Percentiles rank a stretch among this genome's conserved stretches.
phyloP scores from a whole-genome alignment of 2,329 filamentous ascomycete species.

The Macrophomina pseudophaseolina region DNA sequence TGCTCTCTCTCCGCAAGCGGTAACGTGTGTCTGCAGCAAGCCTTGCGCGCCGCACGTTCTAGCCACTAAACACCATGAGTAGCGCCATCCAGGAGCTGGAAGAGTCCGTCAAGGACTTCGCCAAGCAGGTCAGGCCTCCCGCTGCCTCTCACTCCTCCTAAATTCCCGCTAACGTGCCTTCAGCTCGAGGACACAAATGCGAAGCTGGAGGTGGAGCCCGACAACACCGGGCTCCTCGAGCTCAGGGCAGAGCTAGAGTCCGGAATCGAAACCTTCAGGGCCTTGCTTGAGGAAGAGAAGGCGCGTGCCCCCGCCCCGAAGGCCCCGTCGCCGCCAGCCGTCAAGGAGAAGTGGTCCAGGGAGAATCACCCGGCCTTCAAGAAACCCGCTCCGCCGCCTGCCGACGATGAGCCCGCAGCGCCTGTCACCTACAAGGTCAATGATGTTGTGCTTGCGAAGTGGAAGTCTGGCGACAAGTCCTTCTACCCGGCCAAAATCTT shows the following conservation, averaged over 20 bases:
- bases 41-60: constrained; percentile 13
- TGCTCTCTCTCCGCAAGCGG: constrained; percentile 14
- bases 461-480: constrained; percentile 83
- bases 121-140: constrained; percentile 19
- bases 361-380: constrained; percentile 79
- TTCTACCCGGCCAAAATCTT: constrained; percentile 95
- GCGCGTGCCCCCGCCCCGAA: constrained; percentile 57
- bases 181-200: constrained; percentile 79
- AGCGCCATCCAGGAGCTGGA: constrained; percentile 23
- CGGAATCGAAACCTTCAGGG: constrained; percentile 78
- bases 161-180: constrained; percentile 16
- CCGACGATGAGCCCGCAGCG: constrained; percentile 16
- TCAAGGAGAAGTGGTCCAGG: constrained; percentile 69
- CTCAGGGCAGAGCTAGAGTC: constrained; percentile 82
- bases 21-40: constrained; percentile 25
- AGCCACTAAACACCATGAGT: constrained; percentile 28
- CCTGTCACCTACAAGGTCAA: constrained; percentile 72
- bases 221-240: constrained; percentile 76
- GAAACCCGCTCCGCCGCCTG: constrained; percentile 48
- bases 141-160: neutral
- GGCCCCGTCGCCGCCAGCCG: constrained; percentile 47
- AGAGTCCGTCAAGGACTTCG: constrained; percentile 21
- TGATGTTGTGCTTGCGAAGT: constrained; percentile 88
- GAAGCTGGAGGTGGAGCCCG: constrained; percentile 79
- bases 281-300: constrained; percentile 80